phyloP scores from a whole-genome alignment of 331 rosid genomes.

The Spiraea crenata region DNA sequence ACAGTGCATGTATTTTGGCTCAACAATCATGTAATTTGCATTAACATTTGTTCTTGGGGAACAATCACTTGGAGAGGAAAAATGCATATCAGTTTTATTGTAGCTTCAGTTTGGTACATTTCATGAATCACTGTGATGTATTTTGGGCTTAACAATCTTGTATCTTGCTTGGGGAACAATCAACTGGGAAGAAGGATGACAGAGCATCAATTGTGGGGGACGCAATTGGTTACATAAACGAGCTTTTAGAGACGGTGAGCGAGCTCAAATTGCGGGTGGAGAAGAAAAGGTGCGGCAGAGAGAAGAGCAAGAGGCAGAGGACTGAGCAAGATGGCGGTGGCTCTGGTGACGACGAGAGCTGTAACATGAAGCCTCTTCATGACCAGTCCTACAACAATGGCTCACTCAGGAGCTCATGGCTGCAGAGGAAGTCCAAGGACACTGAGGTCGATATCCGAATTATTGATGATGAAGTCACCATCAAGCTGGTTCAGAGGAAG shows the following conservation, averaged over 20 bases:
- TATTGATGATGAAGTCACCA: constrained; percentile 80
- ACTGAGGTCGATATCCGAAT: constrained; percentile 88
- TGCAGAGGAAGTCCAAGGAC: constrained; percentile 88
- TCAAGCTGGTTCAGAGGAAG: constrained; percentile 81
- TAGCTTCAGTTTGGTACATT: neutral
- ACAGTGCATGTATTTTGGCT: neutral
- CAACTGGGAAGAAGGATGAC: constrained; percentile 40
- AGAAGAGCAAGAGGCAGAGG: constrained; percentile 61
- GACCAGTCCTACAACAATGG: constrained; percentile 54
- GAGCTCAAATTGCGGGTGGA: constrained; percentile 73
- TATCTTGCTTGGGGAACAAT: constrained; percentile 2
- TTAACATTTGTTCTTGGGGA: no score
- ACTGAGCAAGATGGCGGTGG: constrained; percentile 44
- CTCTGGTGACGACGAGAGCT: constrained; percentile 50
- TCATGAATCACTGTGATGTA: neutral
- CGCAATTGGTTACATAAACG: constrained; percentile 69
- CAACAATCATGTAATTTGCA: no score
- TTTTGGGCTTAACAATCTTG: neutral
- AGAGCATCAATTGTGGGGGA: constrained; percentile 89
- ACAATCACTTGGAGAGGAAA: neutral
- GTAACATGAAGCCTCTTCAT: constrained; percentile 54
- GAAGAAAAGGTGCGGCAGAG: constrained; percentile 68
- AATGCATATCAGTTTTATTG: neutral
- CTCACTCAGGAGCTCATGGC: constrained; percentile 80
- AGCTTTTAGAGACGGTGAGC: constrained; percentile 64